Evolutionary conservation across 169 alveolate species (phyloP), one percentile per base, ranked within the genome.

Genomic region (Cryptosporidium meleagridis): DNA sequence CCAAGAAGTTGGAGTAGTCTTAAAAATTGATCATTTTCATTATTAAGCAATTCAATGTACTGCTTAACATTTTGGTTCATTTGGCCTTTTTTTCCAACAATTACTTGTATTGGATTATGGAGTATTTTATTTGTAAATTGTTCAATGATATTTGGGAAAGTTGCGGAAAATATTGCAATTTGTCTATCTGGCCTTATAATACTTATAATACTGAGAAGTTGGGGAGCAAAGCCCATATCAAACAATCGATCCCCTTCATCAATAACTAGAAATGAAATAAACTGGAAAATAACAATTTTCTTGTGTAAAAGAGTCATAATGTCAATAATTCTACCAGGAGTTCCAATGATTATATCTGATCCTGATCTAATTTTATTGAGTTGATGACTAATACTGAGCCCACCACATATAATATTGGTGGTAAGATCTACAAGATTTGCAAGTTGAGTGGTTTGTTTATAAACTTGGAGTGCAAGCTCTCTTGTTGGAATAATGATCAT

Each of bases 241-340:
- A 94, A 93, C 98, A 98, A 96, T 86, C 99, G 93, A 86, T 98
- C 99, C 8, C 99, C 99, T 95, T 98, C 99, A 94, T 98, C 99
- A 39, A 98, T 93, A n/a, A 98, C 99, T 14, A 98, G 94, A 93
- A 94, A 97, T 14, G 99, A 95, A n/a, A 96, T 97, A 92, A 98
- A 94, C 84, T 94, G 95, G 62, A 98, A 95, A 86, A 97, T 96
- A 53, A 98, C 94, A 31, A 97, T 95, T 91, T 96, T 95, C 37
- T 99, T 98, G 85, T 97, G 95, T 68, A 96, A 93, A 37, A 97
- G 92, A 4, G 97, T 91, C 69, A 98, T 93, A 61, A 98, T 98
- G 84, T 98, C 99, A 9, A 96, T 97, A 92, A 97, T 91, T 85
- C 99, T 93, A 9, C 99, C 99, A 3, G 99, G 99, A 9, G 99